Base-by-base conservation (phyloP, 345 rosid genomes). In the Hibiscus mutabilis region DNA sequence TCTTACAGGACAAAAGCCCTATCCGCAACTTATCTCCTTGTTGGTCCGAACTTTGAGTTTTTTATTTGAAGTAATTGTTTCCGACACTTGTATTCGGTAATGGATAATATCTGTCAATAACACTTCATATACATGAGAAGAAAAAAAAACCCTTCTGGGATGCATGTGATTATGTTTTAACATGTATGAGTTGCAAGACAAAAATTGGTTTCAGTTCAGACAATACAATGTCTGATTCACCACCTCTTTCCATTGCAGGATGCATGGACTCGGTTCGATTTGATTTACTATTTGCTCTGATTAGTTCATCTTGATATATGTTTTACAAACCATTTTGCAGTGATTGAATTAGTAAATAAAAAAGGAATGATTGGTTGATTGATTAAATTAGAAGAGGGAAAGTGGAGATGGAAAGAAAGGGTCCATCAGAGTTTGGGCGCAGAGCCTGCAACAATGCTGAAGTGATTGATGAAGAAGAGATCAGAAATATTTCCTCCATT, bases 201-300 rank as follows among this genome's bases (percentile, higher is more conserved):
- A 44, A 44, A 44, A 7, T 25, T 19, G 58, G 66, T 46, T 51
- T 33, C 56, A 31, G 10, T 52, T 52, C 60, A 35, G 72, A 15
- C 52, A 31, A 31, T 35, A 4, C 47, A 18, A 31, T 69, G 27
- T 55, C 31, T 55, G 33, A 19, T 67, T 46, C 57, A 24, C 42
- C 44, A 24, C 42, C 44, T n/a, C 29, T 40, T 79, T 40, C 60
- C 3, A 55, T 25, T 62, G 18, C 87, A 94, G 97, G 98, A 88
- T 76, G 88, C 97, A 53, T 94, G 96, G 96, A 78, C 77, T 82
- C 89, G 85, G 74, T 91, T 78, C 80, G 59, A 66, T 80, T 21
- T 91, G 78, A 79, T 9, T 60, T 42, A 10, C 69, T 21, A 33
- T 64, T 49, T 25, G 66, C 57, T 60, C 8, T 29, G 25, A 27